Conservation (phyloP, 805 yeast genomes). For the Candida ulmi region DNA sequence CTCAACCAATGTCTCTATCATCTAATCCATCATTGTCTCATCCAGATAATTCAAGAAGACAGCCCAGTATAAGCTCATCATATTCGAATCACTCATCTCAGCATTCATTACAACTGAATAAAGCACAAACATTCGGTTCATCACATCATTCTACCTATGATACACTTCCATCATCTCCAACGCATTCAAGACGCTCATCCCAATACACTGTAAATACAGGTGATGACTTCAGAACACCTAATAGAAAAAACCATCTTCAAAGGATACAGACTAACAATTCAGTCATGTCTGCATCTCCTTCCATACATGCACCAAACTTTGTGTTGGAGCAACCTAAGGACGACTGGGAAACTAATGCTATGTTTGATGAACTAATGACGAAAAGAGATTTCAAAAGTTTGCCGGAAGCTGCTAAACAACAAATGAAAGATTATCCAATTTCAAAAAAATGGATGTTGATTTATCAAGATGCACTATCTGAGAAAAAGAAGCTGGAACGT, state of each 20-base stretch:
- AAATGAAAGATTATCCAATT: constrained; percentile 66
- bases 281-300: constrained; percentile 7
- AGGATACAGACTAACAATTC: constrained; percentile 21
- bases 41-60: constrained; percentile 13
- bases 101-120: constrained; percentile 21
- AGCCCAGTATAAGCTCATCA: constrained; percentile 19
- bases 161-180: constrained; percentile 19
- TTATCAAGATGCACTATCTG: constrained; percentile 79
- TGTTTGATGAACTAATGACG: constrained; percentile 78
- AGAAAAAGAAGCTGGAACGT: constrained; percentile 49
- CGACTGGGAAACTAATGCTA: constrained; percentile 58
- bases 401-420: constrained; percentile 68
- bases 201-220: constrained; percentile 12
- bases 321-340: constrained; percentile 62
- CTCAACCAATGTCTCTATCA: constrained; percentile 15
- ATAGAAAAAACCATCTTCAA: constrained; percentile 13
- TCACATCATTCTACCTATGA: constrained; percentile 16
- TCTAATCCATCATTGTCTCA: not conserved
- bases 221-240: constrained; percentile 15
- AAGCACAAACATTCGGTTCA: constrained; percentile 20
- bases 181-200: constrained; percentile 23
- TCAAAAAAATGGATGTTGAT: constrained; percentile 91
- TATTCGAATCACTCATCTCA: constrained; percentile 19
- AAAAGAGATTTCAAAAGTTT: constrained; percentile 70
- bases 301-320: constrained; percentile 10